These are phyloP conservation scores for Aspergillus leporis DNA, from an alignment of 495 filamentous ascomycete species.

Conservation along the genomic window DNA sequence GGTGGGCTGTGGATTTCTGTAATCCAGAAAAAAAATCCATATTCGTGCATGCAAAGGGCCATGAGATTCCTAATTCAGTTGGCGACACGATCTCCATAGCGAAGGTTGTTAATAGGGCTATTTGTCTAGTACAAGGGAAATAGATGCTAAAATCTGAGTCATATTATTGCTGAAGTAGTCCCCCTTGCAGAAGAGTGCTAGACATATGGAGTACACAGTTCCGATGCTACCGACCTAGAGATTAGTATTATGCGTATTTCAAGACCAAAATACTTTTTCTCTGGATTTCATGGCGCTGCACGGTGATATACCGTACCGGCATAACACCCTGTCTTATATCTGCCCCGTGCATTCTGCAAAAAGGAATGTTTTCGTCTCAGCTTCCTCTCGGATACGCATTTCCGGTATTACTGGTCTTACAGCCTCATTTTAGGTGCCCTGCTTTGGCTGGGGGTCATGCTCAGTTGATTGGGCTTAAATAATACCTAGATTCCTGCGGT, in stretches of 20 bases:
- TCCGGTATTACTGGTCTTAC: too few species aligned
- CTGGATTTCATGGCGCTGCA: too few species aligned
- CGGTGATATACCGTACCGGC: too few species aligned
- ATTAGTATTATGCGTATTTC: not conserved
- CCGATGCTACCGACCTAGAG: not conserved
- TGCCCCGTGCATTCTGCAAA: too few species aligned
- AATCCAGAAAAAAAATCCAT: constrained; percentile 15
- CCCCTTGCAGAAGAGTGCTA: not conserved
- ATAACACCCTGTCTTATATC: too few species aligned
- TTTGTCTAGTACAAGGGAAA: constrained; percentile 2
- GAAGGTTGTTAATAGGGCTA: constrained; percentile 17
- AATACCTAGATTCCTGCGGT: not conserved
- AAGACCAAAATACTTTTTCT: not conserved
- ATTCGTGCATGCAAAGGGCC: constrained; percentile 27
- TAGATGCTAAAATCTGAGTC: not conserved
- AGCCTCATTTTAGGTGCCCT: too few species aligned
- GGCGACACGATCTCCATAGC: constrained; percentile 13
- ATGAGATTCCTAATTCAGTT: constrained; percentile 25
- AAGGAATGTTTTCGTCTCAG: too few species aligned
- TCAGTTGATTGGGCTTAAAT: not conserved
- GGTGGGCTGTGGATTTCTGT: constrained; percentile 16
- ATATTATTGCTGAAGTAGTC: not conserved
- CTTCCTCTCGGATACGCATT: too few species aligned
- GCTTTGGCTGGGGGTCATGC: too few species aligned
- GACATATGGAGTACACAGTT: not conserved